Base-by-base conservation (phyloP, 441 rosid species). In the Dalechampia spathulata region DNA sequence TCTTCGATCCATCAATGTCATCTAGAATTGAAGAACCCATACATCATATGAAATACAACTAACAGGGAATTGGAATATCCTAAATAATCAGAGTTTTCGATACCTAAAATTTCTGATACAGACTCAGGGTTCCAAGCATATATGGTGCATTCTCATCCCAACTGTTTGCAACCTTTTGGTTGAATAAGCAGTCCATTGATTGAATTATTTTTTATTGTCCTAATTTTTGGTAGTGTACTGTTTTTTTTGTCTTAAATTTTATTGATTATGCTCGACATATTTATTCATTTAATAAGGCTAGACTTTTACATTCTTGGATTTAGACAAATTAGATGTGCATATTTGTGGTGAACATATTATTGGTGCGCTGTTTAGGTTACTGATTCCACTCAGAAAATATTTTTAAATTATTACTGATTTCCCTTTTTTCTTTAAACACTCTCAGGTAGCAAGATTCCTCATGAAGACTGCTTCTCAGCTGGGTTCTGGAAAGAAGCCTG, bases 391-490 rank as follows among this genome's bases (percentile, higher is more conserved):
- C 16, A 38, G 13, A 49, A n/a, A 7, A n/a, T 28, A n/a, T 20
- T 13, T 42, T 19, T 30, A 30, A 53, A 28, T 36, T 36, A n/a
- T n/a, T 25, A 51, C 38, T 7, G 21, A 21, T 39, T 26, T 5
- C 49, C 19, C 1, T 60, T 28, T 22, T 51, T 7, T 23, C 12
- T 30, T 13, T 38, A 37, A 58, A 15, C 41, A 13, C 49, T 52
- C 28, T 40, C 51, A 90, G 97, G 97, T 90, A 20, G 96, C 98
- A 11, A 83, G 95, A 75, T 86, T 82, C 73, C 95, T 91, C 43
- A 73, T 88, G 89, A 91, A 91, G 77, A 88, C 96, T 6, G 86
- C 86, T 62, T 42, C 89, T 47, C 95, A 91, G 78, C 78, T 91
- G 64, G 76, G 73, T 39, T 81, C 93, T 55, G 96, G 95, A 58